A percentile compares a stretch with the other conserved stretches of the same genome.
Conservation (phyloP, 2,329 filamentous ascomycete genomes). For the Lachnellula occidentalis region DNA sequence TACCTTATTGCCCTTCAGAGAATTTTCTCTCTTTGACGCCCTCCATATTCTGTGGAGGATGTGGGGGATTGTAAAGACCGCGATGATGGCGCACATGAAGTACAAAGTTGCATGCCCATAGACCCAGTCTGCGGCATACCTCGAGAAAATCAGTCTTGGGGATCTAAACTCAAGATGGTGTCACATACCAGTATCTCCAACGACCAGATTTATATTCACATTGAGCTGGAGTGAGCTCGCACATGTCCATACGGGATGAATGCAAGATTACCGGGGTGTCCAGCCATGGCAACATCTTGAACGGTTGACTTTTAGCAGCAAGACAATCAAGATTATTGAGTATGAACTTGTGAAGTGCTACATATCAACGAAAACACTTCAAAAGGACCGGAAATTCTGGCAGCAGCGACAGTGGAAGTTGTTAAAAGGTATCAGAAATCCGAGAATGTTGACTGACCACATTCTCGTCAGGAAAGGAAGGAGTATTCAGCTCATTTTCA, state of each 20-base stretch:
- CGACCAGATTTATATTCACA: constrained; percentile 6
- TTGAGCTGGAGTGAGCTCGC: constrained; percentile 4
- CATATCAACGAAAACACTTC: background rate
- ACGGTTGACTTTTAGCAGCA: background rate
- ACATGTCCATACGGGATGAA: constrained; percentile 7
- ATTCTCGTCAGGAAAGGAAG: background rate
- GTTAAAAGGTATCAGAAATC: background rate
- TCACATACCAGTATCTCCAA: constrained; percentile 13
- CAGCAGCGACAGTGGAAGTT: background rate
- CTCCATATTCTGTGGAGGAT: constrained; percentile 1
- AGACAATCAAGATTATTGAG: background rate
- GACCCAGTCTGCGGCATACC: constrained; percentile 14
- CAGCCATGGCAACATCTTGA: constrained; percentile 7
- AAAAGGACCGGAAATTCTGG: background rate
- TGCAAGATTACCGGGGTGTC: constrained; percentile 8
- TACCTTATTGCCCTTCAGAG: background rate
- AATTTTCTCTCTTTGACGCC: background rate
- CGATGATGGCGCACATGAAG: constrained; percentile 13
- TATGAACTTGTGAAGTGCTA: background rate
- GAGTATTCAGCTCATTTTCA: background rate
- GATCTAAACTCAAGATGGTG: no score
- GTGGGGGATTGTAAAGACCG: constrained; percentile 7
- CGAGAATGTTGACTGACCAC: background rate
- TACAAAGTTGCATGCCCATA: constrained; percentile 11
- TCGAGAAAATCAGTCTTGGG: background rate